Evolutionary conservation across 108 stramenopile genomes (phyloP), one percentile per base, ranked within the genome.

Genomic region (Cylindrotheca closterium): DNA sequence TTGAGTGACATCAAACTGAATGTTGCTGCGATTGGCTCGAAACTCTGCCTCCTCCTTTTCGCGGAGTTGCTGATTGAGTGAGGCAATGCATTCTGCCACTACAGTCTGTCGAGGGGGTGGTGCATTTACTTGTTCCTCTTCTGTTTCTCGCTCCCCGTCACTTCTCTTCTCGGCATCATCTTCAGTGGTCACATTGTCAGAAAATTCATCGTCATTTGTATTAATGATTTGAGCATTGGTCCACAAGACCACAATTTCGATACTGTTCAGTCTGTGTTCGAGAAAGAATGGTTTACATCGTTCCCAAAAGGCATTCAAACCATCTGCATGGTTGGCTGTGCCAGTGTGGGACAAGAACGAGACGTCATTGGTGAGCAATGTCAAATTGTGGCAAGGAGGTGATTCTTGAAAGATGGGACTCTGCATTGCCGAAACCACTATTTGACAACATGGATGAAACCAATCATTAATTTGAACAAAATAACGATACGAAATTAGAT

Each of bases 321-420:
- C 77, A 15, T 37, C 24, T 23, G 49, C 33, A 30, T 78, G 77
- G n/a, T 58, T 31, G 30, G 25, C n/a, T 0, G 15, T 3, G 24
- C 55, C 51, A 1, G 25, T 49, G 47, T 78, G 71, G 29, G 51
- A 46, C 54, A 73, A 50, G 27, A 68, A 30, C 1, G 71, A 55
- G 1, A 72, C 47, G 32, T 73, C 50, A 30, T 67, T 72, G 8
- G 77, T 78, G 23, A 78, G 23, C 8, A 76, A 46, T 1, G 68
- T 69, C 2, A 70, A n/a, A n/a, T n/a, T n/a, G n/a, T n/a, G n/a
- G n/a, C n/a, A n/a, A n/a, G n/a, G n/a, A n/a, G n/a, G n/a, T n/a
- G n/a, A n/a, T n/a, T n/a, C n/a, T n/a, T n/a, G n/a, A n/a, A n/a
- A n/a, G n/a, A n/a, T n/a, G n/a, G 29, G n/a, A n/a, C n/a, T n/a